A percentile compares a stretch with the other conserved stretches of the same genome.
phyloP scores from a whole-genome alignment of 2,329 filamentous ascomycete genomes.

The Verticillium klebahnii region DNA sequence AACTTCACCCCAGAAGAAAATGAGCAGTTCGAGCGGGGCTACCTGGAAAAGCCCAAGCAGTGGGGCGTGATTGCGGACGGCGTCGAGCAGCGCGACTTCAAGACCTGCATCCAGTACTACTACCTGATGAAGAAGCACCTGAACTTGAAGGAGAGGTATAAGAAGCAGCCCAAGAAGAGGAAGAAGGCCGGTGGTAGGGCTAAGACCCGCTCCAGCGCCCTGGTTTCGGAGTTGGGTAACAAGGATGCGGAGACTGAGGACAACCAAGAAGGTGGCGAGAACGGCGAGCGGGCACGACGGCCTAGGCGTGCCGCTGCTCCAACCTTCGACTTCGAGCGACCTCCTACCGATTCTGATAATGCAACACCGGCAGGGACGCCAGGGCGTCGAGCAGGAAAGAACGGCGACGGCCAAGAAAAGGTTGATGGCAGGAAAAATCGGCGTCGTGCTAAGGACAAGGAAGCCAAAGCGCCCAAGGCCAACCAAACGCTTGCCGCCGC shows the following conservation, averaged over 20 bases:
- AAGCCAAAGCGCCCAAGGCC: conserved; percentile 33
- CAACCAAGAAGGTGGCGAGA: conserved; percentile 51
- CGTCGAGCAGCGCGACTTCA: conserved; percentile 65
- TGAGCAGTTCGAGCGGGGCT: conserved; percentile 67
- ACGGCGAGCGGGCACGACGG: conserved; percentile 50
- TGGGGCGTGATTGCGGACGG: conserved; percentile 73
- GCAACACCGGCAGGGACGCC: conserved; percentile 54
- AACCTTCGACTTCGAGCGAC: conserved; percentile 63
- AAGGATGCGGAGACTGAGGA: conserved; percentile 54
- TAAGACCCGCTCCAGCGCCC: conserved; percentile 57
- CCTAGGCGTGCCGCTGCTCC: conserved; percentile 65
- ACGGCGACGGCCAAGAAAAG: conserved; percentile 39
- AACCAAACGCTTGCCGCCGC: conserved; percentile 38
- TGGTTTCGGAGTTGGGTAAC: conserved; percentile 62
- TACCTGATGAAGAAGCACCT: conserved; percentile 73
- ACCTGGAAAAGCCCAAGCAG: conserved; percentile 73
- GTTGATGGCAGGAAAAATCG: conserved; percentile 34
- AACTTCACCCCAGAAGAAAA: conserved; percentile 72
- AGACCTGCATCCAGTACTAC: conserved; percentile 80
- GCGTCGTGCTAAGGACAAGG: conserved; percentile 35
- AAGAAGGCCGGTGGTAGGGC: conserved; percentile 48
- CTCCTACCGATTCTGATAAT: conserved; percentile 54
- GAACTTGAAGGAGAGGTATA: conserved; percentile 72
- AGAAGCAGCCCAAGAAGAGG: conserved; percentile 56
- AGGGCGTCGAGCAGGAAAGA: conserved; percentile 45